Evolutionary conservation across 768 basidiomycete species (phyloP).

Genomic region (Gautieria morchelliformis): DNA sequence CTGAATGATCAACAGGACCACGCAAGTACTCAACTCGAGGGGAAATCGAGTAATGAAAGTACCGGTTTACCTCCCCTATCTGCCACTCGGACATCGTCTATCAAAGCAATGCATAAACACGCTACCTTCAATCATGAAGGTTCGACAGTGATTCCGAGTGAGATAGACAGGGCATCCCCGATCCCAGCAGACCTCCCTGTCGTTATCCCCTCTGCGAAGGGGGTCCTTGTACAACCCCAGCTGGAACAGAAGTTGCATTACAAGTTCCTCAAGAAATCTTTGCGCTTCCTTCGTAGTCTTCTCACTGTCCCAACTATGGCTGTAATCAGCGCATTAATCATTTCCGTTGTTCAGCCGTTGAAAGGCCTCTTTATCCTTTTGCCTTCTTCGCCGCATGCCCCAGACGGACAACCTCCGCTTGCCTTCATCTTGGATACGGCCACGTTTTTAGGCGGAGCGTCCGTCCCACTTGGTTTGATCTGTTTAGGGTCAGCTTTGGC

Average conservation of each 20-base stretch:
- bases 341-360: conserved; percentile 45
- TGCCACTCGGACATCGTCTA: background rate
- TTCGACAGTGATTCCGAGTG: background rate
- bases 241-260: background rate
- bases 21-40: background rate
- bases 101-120: background rate
- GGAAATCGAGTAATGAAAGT: background rate
- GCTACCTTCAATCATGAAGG: background rate
- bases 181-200: background rate
- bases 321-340: conserved; percentile 44
- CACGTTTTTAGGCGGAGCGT: conserved; percentile 50
- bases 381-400: conserved; percentile 36
- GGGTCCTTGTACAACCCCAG: background rate
- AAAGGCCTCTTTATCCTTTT: conserved; percentile 52
- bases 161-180: background rate
- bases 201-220: background rate
- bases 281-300: conserved; percentile 27
- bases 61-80: background rate
- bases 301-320: conserved; percentile 41
- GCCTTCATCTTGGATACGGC: conserved; percentile 49
- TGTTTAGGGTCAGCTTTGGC: conserved; percentile 58
- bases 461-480: conserved; percentile 54
- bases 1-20: background rate
- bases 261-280: background rate
- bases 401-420: conserved; percentile 61